Conservation (phyloP, 2,329 filamentous ascomycete species). For the Fusarium clavum region DNA sequence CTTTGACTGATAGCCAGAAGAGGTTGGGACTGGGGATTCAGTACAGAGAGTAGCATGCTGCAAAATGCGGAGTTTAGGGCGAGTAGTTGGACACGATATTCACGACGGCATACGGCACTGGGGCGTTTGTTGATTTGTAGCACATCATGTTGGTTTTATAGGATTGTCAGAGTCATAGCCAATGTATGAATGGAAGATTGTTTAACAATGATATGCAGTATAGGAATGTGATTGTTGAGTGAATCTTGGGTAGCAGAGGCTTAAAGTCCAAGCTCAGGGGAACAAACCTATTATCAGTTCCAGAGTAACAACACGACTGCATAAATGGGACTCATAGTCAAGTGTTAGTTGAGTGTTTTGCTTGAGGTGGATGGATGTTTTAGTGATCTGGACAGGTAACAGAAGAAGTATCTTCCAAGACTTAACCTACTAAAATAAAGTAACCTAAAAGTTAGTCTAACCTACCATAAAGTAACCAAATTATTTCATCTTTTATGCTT, state of each 20-base stretch:
- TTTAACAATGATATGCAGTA: background rate
- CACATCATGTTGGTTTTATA: background rate
- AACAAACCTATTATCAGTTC: background rate
- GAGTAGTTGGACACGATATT: slow-evolving; percentile 9
- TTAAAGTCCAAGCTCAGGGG: no score
- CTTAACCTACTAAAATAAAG: no score
- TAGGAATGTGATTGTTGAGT: background rate
- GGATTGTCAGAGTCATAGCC: background rate
- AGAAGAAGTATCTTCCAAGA: no score
- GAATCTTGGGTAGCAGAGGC: background rate
- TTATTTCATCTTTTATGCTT: no score
- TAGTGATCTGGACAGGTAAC: no score
- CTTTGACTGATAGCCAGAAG: slow-evolving; percentile 52
- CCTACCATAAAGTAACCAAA: no score
- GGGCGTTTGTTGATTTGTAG: slow-evolving; percentile 23
- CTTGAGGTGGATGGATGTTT: no score
- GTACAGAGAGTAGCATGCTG: slow-evolving; percentile 51
- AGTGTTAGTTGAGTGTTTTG: background rate
- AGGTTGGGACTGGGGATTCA: slow-evolving; percentile 66
- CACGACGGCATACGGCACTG: slow-evolving; percentile 27
- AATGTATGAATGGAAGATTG: slow-evolving; percentile 5
- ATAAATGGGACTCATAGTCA: background rate
- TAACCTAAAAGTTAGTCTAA: accelerated
- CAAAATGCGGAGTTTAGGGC: slow-evolving; percentile 29
- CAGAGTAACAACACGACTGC: background rate